phyloP scores from a whole-genome alignment of 2,329 filamentous ascomycete genomes.

The Colletotrichum sp. region DNA sequence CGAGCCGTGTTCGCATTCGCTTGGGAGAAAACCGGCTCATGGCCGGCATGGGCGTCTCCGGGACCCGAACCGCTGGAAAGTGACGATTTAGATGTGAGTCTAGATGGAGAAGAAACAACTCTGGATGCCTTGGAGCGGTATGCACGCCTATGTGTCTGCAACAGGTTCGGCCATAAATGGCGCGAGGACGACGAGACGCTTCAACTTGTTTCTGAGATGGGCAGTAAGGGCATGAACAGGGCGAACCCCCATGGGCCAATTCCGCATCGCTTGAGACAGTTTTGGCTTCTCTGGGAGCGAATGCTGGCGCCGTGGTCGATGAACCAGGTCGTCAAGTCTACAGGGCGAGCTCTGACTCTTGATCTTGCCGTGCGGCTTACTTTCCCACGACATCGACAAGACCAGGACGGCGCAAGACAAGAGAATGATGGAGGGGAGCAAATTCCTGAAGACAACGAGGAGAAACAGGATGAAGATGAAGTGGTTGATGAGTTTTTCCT shows the following conservation, averaged over 20 bases:
- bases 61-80: background rate
- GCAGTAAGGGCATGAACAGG: background rate
- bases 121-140: background rate
- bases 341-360: background rate
- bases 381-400: background rate
- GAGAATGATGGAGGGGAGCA: background rate
- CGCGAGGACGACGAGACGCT: background rate
- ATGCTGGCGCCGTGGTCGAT: background rate
- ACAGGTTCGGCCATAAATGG: background rate
- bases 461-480: background rate
- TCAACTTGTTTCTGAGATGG: background rate
- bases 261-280: background rate
- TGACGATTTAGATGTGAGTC: background rate
- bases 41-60: background rate
- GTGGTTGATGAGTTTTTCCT: background rate
- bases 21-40: background rate
- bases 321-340: background rate
- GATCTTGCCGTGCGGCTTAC: background rate
- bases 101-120: background rate
- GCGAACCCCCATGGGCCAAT: conserved; percentile 1
- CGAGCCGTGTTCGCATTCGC: background rate
- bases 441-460: background rate
- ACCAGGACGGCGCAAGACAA: background rate
- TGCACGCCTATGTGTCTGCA: background rate
- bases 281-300: background rate